These are phyloP conservation scores for Areca catechu DNA, from an alignment of 176 grass and related monocot species.

Conservation along the genomic window DNA sequence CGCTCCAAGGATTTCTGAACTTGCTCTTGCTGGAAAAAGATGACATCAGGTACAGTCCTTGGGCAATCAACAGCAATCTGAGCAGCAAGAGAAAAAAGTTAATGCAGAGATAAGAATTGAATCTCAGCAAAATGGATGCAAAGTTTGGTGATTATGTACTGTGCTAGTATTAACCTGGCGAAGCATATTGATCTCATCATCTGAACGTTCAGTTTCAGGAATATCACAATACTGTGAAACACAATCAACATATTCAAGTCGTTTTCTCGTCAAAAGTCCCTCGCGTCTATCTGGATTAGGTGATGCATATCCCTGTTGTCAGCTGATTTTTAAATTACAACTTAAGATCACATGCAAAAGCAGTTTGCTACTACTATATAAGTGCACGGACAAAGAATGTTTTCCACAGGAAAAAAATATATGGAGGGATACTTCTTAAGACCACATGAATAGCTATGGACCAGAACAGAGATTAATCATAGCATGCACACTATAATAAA, in stretches of 20 bases:
- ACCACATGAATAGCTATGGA: too few relatives aligned
- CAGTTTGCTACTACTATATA: not conserved
- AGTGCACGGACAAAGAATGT: too few relatives aligned
- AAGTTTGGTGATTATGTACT: not conserved
- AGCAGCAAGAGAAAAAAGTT: not conserved
- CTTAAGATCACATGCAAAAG: slow-evolving; percentile 18
- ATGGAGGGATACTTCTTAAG: too few relatives aligned
- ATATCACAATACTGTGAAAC: slow-evolving; percentile 94
- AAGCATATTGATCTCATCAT: slow-evolving; percentile 99
- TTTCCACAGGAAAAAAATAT: too few relatives aligned
- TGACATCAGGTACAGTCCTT: slow-evolving; percentile 79
- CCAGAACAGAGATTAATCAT: too few relatives aligned
- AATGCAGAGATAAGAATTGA: too few relatives aligned
- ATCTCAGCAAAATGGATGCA: too few relatives aligned
- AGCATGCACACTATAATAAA: too few relatives aligned
- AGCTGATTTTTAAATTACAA: slow-evolving; percentile 78
- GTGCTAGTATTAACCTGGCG: slow-evolving; percentile 32
- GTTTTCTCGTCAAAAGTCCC: slow-evolving; percentile 81
- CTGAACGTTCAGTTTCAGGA: slow-evolving; percentile 69
- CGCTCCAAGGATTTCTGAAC: slow-evolving; percentile 92
- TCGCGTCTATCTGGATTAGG: slow-evolving; percentile 90
- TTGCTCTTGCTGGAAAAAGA: slow-evolving; percentile 70
- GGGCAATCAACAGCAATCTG: slow-evolving; percentile 79
- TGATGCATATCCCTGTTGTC: slow-evolving; percentile 90
- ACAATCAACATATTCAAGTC: slow-evolving; percentile 93